These are phyloP conservation scores for Cicer pinnatifidum DNA, from an alignment of 306 rosid genomes.

Conservation along the genomic window DNA sequence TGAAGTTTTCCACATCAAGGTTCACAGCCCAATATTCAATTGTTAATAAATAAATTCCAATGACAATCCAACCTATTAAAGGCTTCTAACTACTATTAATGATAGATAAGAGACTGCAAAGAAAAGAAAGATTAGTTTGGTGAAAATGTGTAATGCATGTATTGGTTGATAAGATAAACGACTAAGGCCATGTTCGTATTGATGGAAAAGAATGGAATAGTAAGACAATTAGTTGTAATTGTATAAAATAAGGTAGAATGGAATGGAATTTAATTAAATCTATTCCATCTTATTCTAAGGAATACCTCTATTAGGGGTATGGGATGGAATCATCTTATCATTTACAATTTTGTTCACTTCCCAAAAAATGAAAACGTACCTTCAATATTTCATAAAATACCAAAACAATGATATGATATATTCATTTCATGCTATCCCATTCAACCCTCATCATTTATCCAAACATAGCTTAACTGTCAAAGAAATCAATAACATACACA, in stretches of 20 bases:
- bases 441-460: neutral
- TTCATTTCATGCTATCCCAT: conserved; percentile 8
- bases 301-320: neutral
- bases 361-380: no score
- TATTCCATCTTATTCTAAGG: neutral
- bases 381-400: neutral
- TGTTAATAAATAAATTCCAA: neutral
- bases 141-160: no score
- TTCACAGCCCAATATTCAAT: conserved; percentile 24
- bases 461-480: neutral
- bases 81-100: no score
- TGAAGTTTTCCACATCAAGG: conserved; percentile 30
- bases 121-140: no score
- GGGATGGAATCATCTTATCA: neutral
- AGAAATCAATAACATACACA: neutral
- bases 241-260: neutral
- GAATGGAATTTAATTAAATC: neutral
- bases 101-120: no score
- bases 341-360: neutral
- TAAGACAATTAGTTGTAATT: neutral
- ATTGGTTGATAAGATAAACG: no score
- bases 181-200: neutral
- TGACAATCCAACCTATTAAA: no score
- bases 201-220: neutral
- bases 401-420: neutral